Conservation (phyloP, 768 basidiomycete genomes). For the Clitopilus passeckerianus region DNA sequence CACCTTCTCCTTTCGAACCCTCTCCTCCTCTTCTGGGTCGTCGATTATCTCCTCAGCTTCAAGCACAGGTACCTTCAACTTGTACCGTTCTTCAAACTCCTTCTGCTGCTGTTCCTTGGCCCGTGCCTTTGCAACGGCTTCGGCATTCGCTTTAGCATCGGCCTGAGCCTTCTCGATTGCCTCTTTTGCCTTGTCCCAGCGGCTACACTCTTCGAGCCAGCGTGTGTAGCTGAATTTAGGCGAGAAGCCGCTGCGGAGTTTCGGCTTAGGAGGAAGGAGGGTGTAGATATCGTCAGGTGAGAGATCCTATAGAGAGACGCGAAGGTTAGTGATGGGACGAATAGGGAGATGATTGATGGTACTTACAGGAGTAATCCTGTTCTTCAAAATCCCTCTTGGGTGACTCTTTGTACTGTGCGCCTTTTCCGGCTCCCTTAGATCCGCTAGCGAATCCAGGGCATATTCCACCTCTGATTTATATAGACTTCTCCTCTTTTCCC, state of each 20-base stretch:
- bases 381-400: neutral
- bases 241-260: neutral
- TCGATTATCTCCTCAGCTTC: neutral
- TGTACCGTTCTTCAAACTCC: neutral
- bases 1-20: neutral
- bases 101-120: neutral
- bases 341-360: neutral
- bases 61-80: neutral
- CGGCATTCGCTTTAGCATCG: neutral
- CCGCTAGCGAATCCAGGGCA: neutral
- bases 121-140: neutral
- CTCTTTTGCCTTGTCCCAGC: neutral
- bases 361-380: neutral
- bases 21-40: neutral
- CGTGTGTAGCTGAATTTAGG: neutral
- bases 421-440: neutral
- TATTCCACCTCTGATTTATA: neutral
- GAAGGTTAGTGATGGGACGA: neutral
- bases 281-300: neutral
- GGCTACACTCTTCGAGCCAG: neutral
- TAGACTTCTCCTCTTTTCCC: neutral
- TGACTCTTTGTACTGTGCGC: neutral
- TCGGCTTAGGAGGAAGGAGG: neutral
- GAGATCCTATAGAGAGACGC: neutral
- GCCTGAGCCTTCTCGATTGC: neutral